Evolutionary conservation across 1,139 yeast genomes (phyloP).

Genomic region (Debaryomycetaceae sp.): DNA sequence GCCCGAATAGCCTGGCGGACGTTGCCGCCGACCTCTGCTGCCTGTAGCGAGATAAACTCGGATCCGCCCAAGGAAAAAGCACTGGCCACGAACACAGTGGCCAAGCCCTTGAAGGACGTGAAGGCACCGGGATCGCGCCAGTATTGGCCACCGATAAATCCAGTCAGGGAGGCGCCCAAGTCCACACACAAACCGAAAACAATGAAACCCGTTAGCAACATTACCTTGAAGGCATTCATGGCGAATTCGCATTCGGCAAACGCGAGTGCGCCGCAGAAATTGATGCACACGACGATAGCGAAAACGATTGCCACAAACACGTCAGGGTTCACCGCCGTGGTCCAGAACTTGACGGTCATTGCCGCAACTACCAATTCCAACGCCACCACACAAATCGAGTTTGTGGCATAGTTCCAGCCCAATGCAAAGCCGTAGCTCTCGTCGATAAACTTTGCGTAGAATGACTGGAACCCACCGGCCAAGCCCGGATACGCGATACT

Average conservation of each 20-base stretch:
- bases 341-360: conserved; percentile 27
- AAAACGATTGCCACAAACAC: conserved; percentile 30
- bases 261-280: conserved; percentile 30
- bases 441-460: conserved; percentile 60
- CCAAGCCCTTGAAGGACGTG: conserved; percentile 31
- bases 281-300: conserved; percentile 21
- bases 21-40: conserved; percentile 28
- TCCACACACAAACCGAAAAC: conserved; percentile 29
- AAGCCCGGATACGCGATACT: conserved; percentile 72
- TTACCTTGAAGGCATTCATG: conserved; percentile 25
- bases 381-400: conserved; percentile 71
- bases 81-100: conserved; percentile 32
- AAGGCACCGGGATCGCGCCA: conserved; percentile 36
- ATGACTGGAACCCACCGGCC: conserved; percentile 69
- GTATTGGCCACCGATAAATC: conserved; percentile 36
- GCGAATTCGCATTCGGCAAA: conserved; percentile 36
- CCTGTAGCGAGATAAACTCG: conserved; percentile 39
- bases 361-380: conserved; percentile 59
- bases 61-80: conserved; percentile 33
- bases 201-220: conserved; percentile 28
- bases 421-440: conserved; percentile 71
- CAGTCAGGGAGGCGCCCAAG: conserved; percentile 27
- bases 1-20: conserved; percentile 52
- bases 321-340: conserved; percentile 19
- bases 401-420: conserved; percentile 73